Conservation (phyloP, 148 eudicot genomes). For the Fagopyrum homotropicum region DNA sequence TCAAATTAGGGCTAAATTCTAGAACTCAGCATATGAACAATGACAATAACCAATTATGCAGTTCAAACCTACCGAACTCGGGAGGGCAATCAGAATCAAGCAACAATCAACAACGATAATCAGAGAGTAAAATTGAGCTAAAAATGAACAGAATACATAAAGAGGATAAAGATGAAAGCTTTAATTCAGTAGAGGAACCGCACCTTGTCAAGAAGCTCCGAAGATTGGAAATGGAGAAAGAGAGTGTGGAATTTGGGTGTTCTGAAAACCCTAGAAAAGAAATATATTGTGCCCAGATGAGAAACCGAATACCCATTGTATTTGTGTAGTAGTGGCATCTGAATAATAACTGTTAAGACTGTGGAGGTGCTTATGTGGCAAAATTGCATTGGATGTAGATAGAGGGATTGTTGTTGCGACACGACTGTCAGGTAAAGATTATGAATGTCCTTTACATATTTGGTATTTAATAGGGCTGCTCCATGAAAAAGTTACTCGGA, state of each 20-base stretch:
- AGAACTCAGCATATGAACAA: neutral
- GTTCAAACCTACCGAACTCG: neutral
- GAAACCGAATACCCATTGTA: neutral
- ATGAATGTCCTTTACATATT: too few relatives aligned
- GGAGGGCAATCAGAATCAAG: neutral
- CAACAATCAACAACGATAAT: neutral
- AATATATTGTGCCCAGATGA: neutral
- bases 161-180: neutral
- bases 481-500: too few relatives aligned
- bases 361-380: neutral
- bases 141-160: neutral
- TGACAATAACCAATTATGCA: neutral
- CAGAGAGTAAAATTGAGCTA: neutral
- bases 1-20: neutral
- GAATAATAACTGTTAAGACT: neutral
- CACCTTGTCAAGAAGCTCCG: neutral
- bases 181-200: neutral
- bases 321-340: conserved; percentile 2
- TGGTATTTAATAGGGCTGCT: too few relatives aligned
- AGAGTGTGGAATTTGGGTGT: neutral
- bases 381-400: neutral
- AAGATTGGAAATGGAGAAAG: neutral
- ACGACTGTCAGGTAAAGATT: too few relatives aligned
- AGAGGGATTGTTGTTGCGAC: neutral
- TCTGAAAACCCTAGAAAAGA: neutral